Conservation (phyloP, 2,329 filamentous ascomycete species). For the Aschersonia sp. region DNA sequence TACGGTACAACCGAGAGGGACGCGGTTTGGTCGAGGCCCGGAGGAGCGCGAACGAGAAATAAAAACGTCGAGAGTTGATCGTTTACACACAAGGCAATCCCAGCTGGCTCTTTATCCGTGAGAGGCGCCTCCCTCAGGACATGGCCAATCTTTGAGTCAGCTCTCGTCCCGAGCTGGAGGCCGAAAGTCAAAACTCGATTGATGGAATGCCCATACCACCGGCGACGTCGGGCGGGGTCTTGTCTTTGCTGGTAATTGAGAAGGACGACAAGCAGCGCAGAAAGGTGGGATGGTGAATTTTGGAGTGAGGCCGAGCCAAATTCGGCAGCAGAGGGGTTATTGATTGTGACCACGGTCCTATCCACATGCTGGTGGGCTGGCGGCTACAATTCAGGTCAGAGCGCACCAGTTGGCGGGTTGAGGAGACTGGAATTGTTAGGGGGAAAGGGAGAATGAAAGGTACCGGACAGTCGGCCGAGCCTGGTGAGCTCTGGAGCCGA, state of each 20-base stretch:
- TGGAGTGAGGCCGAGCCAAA: background rate
- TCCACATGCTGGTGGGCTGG: background rate
- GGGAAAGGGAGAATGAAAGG: background rate
- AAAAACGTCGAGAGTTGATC: constrained; percentile 1
- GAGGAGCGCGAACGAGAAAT: background rate
- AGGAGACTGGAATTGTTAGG: background rate
- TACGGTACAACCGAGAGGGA: background rate
- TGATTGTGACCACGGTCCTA: background rate
- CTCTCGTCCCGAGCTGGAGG: constrained; percentile 14
- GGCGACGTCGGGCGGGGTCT: background rate
- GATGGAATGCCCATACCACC: constrained; percentile 9
- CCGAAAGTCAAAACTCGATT: constrained; percentile 3
- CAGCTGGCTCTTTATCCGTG: constrained; percentile 8
- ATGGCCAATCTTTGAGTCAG: constrained; percentile 16
- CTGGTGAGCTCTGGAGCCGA: background rate
- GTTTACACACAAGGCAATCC: background rate
- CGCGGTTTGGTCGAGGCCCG: background rate
- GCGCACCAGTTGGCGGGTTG: background rate
- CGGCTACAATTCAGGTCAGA: background rate
- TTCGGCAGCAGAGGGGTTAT: background rate
- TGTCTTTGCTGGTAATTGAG: background rate
- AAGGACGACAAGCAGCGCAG: background rate
- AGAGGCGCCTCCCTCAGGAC: constrained; percentile 18
- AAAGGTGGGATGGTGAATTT: background rate
- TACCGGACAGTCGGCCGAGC: background rate